Conservation (phyloP, 768 basidiomycete species). For the Termitomyces sp. region DNA sequence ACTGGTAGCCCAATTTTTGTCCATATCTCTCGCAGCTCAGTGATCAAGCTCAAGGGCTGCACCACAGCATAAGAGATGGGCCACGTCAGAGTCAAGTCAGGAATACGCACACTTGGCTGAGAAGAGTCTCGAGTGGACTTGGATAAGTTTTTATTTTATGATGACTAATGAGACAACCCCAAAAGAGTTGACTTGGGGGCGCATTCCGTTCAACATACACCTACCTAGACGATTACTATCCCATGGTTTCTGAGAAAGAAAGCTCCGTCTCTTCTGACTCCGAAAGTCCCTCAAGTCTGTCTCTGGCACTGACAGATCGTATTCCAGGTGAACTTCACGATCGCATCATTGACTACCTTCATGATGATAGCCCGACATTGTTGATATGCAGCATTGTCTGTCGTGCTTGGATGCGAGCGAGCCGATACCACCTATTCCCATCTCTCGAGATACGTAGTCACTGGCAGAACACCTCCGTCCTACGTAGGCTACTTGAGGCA, state of each 20-base stretch:
- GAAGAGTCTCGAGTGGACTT: neutral
- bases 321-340: slow-evolving; percentile 18
- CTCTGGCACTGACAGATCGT: neutral
- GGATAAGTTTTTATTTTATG: neutral
- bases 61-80: neutral
- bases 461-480: too few species aligned
- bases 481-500: neutral
- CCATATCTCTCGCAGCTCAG: neutral
- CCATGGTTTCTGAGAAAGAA: neutral
- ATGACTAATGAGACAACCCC: neutral
- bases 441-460: slow-evolving; percentile 1
- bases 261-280: neutral
- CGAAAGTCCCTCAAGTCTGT: neutral
- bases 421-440: slow-evolving; percentile 12
- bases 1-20: neutral
- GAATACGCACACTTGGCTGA: neutral
- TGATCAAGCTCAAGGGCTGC: neutral
- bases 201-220: too few species aligned
- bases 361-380: slow-evolving; percentile 9
- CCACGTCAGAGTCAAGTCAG: neutral
- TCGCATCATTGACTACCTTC: slow-evolving; percentile 11
- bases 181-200: too few species aligned
- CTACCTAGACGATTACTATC: too few species aligned
- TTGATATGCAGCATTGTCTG: slow-evolving; percentile 21
- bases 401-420: slow-evolving; percentile 19